Evolutionary conservation across 352 stramenopile genomes (phyloP), one percentile per base, ranked within the genome.

Genomic region (Globisporangium takayamanum): DNA sequence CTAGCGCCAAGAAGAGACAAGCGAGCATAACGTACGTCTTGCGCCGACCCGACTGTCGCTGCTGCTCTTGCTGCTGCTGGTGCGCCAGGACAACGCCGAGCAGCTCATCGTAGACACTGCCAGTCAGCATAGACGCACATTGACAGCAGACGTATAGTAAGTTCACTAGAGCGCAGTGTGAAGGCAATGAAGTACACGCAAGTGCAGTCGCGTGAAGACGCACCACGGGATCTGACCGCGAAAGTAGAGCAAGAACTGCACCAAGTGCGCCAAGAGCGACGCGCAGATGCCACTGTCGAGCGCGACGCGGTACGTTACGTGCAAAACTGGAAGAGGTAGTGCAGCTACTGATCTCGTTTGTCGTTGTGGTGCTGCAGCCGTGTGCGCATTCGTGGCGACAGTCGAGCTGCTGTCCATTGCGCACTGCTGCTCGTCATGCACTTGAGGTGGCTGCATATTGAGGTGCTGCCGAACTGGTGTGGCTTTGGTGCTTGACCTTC

Each of bases 191-290:
- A 36, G 30, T 6, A 36, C 30, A 36, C 30, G 30, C 30, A 36
- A n/a, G 22, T 22, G 22, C 22, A 22, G 22, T 22, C 22, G 22
- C 22, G 22, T 36, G 4, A 4, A 36, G 30, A 8, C 30, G 30
- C 60, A 90, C 80, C 74, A 85, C 44, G 78, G 80, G 51, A 87
- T 79, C 63, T 90, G 80, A 0, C 76, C 76, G 49, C 80, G 78
- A 53, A 86, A 73, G 52, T 77, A 90, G 25, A 90, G 69, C 57
- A 88, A 50, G 56, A 81, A 84, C 52, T 86, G 72, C 41, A 75
- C 58, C 18, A 86, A 59, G 12, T 72, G 62, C 41, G 42, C 45
- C 49, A 67, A 59, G 53, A 90, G 76, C 22, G 36, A 57, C 22
- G 61, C 74, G 53, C 74, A 66, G 30, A 82, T 52, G 39, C 70